Conservation (phyloP, 2,329 filamentous ascomycete genomes). For the Aspergillus ochraceus region DNA sequence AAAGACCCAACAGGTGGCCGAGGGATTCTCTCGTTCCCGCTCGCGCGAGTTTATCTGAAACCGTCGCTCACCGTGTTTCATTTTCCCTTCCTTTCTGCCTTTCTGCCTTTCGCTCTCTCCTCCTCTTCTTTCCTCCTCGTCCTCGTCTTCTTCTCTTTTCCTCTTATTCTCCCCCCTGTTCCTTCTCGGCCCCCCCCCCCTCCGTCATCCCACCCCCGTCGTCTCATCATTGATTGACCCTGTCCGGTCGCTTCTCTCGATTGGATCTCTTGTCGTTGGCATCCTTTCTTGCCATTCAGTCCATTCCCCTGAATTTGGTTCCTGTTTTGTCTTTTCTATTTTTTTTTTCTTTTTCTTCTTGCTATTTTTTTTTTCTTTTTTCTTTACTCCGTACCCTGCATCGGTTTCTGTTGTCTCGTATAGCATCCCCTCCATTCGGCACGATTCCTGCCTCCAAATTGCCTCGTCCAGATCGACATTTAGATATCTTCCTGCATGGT, state of each 20-base stretch:
- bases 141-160: background rate
- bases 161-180: conserved; percentile 7
- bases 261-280: background rate
- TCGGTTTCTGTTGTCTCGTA: background rate
- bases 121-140: background rate
- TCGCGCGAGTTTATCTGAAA: conserved; percentile 22
- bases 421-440: background rate
- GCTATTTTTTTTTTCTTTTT: background rate
- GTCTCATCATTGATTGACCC: background rate
- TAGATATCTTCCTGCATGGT: background rate
- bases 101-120: background rate
- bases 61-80: conserved; percentile 15
- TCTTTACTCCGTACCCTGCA: background rate
- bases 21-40: conserved; percentile 8
- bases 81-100: conserved; percentile 3
- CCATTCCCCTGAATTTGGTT: background rate
- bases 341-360: background rate
- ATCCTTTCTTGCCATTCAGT: background rate
- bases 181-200: background rate
- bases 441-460: background rate
- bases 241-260: background rate
- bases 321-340: background rate
- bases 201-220: background rate
- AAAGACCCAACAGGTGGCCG: background rate
- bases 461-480: background rate